Percentiles rank a stretch among this genome's conserved stretches.
Conservation (phyloP, 208 protist genomes). For the Trypanosoma grayi region DNA sequence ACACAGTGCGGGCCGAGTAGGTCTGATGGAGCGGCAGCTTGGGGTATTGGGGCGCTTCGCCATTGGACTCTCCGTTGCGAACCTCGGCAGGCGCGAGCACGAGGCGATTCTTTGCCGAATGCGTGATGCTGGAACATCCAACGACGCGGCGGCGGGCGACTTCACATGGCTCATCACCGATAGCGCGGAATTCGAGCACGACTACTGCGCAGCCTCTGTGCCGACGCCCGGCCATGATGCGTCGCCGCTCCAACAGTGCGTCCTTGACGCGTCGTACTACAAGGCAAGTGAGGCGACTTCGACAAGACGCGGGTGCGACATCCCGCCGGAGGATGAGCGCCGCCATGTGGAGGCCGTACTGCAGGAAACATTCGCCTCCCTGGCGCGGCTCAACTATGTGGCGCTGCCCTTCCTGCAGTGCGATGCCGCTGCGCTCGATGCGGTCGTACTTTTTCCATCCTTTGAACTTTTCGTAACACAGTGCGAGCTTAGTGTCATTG, state of each 20-base stretch:
- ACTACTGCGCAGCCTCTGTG: not conserved
- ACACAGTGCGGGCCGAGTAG: not conserved
- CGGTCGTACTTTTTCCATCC: constrained; percentile 9
- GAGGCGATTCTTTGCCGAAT: constrained; percentile 9
- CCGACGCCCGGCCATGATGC: not conserved
- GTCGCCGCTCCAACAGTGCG: constrained; percentile 4
- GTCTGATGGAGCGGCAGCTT: constrained; percentile 11
- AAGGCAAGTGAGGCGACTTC: not conserved
- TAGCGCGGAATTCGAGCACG: not conserved
- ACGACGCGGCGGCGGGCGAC: not conserved
- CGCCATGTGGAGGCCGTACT: not conserved
- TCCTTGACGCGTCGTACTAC: constrained; percentile 11
- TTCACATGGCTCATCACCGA: constrained; percentile 12
- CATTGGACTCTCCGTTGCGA: constrained; percentile 17
- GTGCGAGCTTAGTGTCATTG: constrained; percentile 15
- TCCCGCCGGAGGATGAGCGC: not conserved
- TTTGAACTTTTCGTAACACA: constrained; percentile 21
- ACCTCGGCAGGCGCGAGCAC: constrained; percentile 3
- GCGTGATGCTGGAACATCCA: not conserved
- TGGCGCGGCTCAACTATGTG: constrained; percentile 7
- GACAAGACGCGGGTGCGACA: not conserved
- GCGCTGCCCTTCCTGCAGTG: constrained; percentile 4
- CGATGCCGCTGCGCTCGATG: constrained; percentile 1
- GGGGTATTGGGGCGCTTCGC: constrained; percentile 20
- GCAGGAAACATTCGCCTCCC: constrained; percentile 3